A percentile compares a stretch with the other conserved stretches of the same genome.
Conservation (phyloP, 2,329 filamentous ascomycete genomes). For the Talaromyces sp. region DNA sequence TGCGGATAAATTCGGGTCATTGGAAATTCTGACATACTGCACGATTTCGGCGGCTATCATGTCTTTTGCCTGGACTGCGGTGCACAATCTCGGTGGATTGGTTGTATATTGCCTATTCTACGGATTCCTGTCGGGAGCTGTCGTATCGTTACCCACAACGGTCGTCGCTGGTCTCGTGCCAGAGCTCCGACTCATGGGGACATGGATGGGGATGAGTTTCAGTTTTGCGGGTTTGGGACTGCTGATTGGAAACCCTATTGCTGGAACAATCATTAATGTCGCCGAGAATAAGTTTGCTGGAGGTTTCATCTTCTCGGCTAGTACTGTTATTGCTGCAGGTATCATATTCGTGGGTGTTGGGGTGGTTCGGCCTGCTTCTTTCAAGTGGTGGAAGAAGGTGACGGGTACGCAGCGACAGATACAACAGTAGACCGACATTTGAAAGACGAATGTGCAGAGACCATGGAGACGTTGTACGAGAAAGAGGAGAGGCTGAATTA, state of each 20-base stretch:
- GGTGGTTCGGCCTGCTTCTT: neutral
- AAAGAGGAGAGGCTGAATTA: neutral
- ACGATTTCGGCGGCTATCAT: conserved; percentile 39
- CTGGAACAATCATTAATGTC: neutral
- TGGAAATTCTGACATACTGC: conserved; percentile 51
- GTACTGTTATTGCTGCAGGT: neutral
- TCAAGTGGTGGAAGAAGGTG: neutral
- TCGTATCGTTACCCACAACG: conserved; percentile 30
- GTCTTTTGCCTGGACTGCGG: conserved; percentile 41
- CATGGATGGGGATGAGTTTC: conserved; percentile 43
- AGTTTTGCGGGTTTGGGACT: conserved; percentile 24
- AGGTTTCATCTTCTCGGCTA: neutral
- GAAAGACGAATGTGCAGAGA: neutral
- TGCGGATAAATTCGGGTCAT: conserved; percentile 54
- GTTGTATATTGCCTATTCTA: conserved; percentile 46
- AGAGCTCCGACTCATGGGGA: conserved; percentile 35
- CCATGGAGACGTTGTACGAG: too few species aligned
- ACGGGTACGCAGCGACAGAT: neutral
- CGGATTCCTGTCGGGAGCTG: conserved; percentile 44
- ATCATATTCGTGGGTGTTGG: neutral
- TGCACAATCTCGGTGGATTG: conserved; percentile 41
- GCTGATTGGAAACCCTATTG: conserved; percentile 24
- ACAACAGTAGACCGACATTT: neutral
- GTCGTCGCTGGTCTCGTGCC: conserved; percentile 33
- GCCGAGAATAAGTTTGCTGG: neutral